Base-by-base conservation (phyloP, 129 eudicot species). In the Centella asiatica region DNA sequence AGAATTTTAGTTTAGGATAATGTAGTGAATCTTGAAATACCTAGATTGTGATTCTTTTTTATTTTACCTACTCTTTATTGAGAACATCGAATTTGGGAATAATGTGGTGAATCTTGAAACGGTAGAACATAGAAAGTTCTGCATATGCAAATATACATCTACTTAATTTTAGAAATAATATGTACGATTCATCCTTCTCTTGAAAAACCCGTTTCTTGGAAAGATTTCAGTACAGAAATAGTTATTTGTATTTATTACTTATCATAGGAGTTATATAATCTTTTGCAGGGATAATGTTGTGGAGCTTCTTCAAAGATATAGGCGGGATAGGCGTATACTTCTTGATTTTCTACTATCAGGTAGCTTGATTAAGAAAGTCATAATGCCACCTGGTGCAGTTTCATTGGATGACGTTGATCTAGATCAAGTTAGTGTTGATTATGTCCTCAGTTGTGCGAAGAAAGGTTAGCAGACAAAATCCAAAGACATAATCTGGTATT, bases 371-470 rank as follows among this genome's bases (percentile, higher is more conserved):
- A 82, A 87, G 86, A 93, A 87, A 71, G 99, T 93, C 67, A 85
- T 93, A 9, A 80, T 93, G 94, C 99, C 99, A 25, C 99, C 99
- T 13, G 96, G 99, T 28, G 99, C 99, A 4, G 85, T 93, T 48
- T 78, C 99, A 1, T 70, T 93, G 74, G 96, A 93, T 74, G 99
- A 93, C 70, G 99, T 93, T 74, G 99, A 93, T 93, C 95, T 93
- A 25, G 99, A 93, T 84, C 99, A 93, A 93, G 96, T 93, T 66
- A 87, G 99, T 66, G 99, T 87, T 46, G 99, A 93, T 78, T 78
- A 44, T 76, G 96, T 93, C 46, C 89, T 93, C 58, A 78, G 68
- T 73, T 87, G 95, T 58, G 95, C 85, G 2, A 93, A 82, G 39
- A 87, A 93, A 85, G 99, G 99, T 92, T 34, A 36, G 36, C 48